Conservation (phyloP, 176 grass and related monocot species). For the Olyra latifolia region DNA sequence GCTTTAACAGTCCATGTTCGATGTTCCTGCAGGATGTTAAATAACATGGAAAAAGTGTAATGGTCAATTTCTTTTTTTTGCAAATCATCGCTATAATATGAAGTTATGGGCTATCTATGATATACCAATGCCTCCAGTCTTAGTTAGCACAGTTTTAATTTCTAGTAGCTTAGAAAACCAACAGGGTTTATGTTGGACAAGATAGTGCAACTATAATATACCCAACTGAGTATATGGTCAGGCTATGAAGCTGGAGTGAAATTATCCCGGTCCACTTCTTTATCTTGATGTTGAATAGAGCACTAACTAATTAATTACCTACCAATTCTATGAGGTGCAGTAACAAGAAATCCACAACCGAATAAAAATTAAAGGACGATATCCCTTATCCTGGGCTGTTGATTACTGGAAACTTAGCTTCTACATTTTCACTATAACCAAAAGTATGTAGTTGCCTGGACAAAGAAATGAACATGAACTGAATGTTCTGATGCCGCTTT, state of each 20-base stretch:
- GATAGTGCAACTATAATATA: background rate
- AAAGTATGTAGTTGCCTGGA: slow-evolving; percentile 4
- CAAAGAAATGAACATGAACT: slow-evolving; percentile 15
- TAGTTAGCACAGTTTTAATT: background rate
- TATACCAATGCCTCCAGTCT: no score
- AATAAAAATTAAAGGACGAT: background rate
- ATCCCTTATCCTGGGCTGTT: background rate
- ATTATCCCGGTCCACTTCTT: background rate
- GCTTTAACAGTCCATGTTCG: background rate
- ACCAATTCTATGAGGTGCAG: background rate
- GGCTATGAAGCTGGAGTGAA: background rate
- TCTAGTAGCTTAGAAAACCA: background rate
- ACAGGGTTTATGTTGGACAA: background rate
- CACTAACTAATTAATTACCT: slow-evolving; percentile 12
- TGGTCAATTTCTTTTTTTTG: background rate
- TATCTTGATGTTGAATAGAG: slow-evolving; percentile 8
- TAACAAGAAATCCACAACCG: slow-evolving; percentile 1
- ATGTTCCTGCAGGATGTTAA: background rate
- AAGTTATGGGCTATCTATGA: background rate
- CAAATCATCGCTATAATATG: slow-evolving; percentile 5
- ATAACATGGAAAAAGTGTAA: background rate
- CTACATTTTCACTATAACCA: background rate
- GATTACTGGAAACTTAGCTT: background rate
- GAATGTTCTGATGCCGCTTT: slow-evolving; percentile 7
- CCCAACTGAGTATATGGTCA: background rate